Base-by-base conservation (phyloP, 495 filamentous ascomycete species). In the Talaromyces proteolyticus region DNA sequence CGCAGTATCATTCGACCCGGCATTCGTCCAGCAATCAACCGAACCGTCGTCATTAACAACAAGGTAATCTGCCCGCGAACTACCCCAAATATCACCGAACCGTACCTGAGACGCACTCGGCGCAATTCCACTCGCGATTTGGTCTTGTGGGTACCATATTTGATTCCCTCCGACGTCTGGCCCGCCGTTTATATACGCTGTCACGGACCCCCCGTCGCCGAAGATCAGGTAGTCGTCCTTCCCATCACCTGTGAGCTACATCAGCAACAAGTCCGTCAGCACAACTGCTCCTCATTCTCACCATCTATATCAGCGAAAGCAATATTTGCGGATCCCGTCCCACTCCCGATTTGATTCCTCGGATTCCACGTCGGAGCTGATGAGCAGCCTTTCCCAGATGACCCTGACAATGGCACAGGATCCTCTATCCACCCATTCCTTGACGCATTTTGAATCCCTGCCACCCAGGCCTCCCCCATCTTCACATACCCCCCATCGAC, bases 401-500 rank as follows among this genome's bases (percentile, higher is more conserved):
- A 8, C 8, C 14, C 14, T 34, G 29, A 34, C 14, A 34, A 14
- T 43, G 8, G 40, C 10, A 43, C 40, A 10, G n/a, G 22, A n/a
- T 29, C 48, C 41, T 25, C 26, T 46, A 24, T 42, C 36, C 26
- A 50, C 47, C 7, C 22, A 20, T 36, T 40, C 20, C 6, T 48
- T 50, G 6, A 49, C 63, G 10, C 62, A 57, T 10, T 20, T n/a
- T 4, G 54, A 14, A 34, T 34, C 4, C 29, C 29, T 4, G 29
- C 29, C 8, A 34, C 8, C 61, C 63, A 77, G 2, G 73, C 50
- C 14, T 58, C 44, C 12, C 72, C 67, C 74, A 77, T 76, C 58
- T 73, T 76, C 41, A 44, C 38, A 41, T 77, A 77, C 3, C 74
- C 74, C 3, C 8, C 48, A 38, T 74, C 63, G 14, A 57, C 69